Base-by-base conservation (phyloP, 768 basidiomycete species). In the Tulasnella sp. region DNA sequence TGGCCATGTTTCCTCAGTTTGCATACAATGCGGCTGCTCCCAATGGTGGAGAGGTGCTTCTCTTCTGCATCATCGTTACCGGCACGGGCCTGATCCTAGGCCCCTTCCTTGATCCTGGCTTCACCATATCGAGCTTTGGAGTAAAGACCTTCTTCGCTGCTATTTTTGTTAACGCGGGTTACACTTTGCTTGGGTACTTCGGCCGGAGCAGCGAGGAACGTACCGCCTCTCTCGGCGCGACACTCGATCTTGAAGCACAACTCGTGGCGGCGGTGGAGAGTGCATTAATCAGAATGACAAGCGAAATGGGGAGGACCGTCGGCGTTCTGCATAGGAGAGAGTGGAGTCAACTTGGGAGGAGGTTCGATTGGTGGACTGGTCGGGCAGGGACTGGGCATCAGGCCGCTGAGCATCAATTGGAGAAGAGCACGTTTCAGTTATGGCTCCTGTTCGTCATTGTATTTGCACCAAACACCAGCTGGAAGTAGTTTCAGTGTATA, bases 311-410 rank as follows among this genome's bases (percentile, higher is more conserved):
- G 0, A 86, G 89, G 10, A 46, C 86, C 0, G 84, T 87, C 2
- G 90, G 90, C 1, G 80, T 88, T 21, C 27, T 90, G 12, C 85
- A 86, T 73, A 83, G 89, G n/a, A 81, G 86, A 0, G 89, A 91
- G 81, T 84, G 84, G 8, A 7, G 16, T 1, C 80, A 82, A 1
- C 74, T 90, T 27, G 86, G 88, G 0, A 81, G 79, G 38, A 83
- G 90, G 8, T 91, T 91, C 74, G 90, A 91, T 76, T 91, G 90
- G 90, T 91, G 91, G 78, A 84, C 87, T 0, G 85, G 87, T 10
- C 82, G 87, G 39, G 39, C 24, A 3, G 75, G 75, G 21, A 44
- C 21, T 19, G 75, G 16, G 12, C 75, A 68, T 12, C 27, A 34
- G 14, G 14, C 36, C 3, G 62, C 62, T 5, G 62, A 68, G 27